Percentiles rank a stretch among this genome's conserved stretches.
Evolutionary conservation across 495 filamentous ascomycete genomes (phyloP).

Genomic region (Pseudevernia furfuracea): DNA sequence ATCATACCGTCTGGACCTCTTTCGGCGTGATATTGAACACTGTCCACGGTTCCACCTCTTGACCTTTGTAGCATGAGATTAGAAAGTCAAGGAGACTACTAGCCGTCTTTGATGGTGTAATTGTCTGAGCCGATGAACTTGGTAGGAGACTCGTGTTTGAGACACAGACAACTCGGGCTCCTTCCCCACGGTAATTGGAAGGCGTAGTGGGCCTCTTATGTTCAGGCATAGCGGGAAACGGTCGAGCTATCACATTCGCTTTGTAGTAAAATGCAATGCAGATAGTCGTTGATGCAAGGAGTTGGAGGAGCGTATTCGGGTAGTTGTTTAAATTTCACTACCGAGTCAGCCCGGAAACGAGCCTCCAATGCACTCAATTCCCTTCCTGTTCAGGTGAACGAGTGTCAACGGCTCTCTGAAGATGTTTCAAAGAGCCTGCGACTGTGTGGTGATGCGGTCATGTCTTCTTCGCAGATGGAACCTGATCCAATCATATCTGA

Average conservation of each 20-base stretch:
- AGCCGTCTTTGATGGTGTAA: background rate
- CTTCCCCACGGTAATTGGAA: no score
- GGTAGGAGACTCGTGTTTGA: background rate
- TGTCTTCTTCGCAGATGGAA: no score
- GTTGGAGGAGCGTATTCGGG: no score
- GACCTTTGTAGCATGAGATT: background rate
- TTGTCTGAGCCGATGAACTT: background rate
- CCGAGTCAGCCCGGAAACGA: background rate
- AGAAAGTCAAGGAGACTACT: background rate
- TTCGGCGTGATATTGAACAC: background rate
- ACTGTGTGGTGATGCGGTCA: no score
- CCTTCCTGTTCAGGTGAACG: background rate
- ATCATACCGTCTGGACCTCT: conserved; percentile 4
- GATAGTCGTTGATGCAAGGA: no score
- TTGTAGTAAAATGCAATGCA: no score
- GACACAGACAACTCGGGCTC: no score
- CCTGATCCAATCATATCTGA: background rate
- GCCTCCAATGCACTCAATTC: background rate
- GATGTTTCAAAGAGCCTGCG: no score
- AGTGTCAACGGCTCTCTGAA: background rate
- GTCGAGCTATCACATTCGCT: no score
- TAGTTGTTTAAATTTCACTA: no score
- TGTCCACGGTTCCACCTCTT: conserved; percentile 7
- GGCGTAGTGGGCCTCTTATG: no score
- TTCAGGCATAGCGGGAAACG: no score